A percentile compares a stretch with the other conserved stretches of the same genome.
Conservation (phyloP, 257 asterid species). For the Scutellaria barbata region DNA sequence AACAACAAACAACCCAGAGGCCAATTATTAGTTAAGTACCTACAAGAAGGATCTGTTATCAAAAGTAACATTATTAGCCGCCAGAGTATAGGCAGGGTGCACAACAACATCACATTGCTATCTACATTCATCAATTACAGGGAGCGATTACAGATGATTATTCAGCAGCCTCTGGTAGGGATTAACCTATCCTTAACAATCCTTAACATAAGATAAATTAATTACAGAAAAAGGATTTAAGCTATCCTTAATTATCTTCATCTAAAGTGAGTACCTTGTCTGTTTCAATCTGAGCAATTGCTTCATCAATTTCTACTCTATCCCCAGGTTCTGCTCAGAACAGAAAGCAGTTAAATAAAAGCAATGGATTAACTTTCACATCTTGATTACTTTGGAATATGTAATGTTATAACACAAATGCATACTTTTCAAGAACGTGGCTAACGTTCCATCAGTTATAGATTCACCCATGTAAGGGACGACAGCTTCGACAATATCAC, state of each 20-base stretch:
- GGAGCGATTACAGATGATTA: conserved; percentile 4
- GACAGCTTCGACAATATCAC: conserved; percentile 81
- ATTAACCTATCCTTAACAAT: too few relatives aligned
- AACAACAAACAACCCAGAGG: conserved; percentile 32
- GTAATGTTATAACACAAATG: neutral
- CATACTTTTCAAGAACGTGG: conserved; percentile 83
- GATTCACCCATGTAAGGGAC: conserved; percentile 98
- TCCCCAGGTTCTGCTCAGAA: conserved; percentile 77
- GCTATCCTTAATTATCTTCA: neutral
- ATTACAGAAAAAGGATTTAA: neutral
- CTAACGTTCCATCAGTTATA: conserved; percentile 87
- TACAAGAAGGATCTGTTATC: conserved; percentile 15
- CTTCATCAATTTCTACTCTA: conserved; percentile 81
- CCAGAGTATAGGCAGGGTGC: neutral
- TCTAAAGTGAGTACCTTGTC: conserved; percentile 68
- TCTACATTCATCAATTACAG: conserved; percentile 24
- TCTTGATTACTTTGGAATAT: neutral
- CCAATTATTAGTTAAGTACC: conserved; percentile 21
- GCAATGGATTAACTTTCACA: conserved; percentile 24
- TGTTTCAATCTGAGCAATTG: conserved; percentile 96
- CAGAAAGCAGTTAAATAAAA: conserved; percentile 28
- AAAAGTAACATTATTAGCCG: neutral
- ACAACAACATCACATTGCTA: conserved; percentile 6
- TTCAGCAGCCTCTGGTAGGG: neutral
- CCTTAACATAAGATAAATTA: neutral